These are phyloP conservation scores for Bretschneidera sinensis DNA, from an alignment of 345 rosid species.

Conservation along the genomic window DNA sequence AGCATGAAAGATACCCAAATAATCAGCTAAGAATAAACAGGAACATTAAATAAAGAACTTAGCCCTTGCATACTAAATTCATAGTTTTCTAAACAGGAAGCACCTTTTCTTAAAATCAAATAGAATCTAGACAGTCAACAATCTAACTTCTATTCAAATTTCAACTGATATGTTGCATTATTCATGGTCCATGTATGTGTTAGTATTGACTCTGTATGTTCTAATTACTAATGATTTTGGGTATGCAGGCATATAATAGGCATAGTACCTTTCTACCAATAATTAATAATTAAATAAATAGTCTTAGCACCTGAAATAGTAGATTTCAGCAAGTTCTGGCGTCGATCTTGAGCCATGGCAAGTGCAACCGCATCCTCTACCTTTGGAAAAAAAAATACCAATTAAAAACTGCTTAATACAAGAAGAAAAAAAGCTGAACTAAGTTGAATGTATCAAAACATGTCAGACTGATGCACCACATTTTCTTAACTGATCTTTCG, in stretches of 20 bases:
- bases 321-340: constrained; percentile 31
- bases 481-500: not conserved
- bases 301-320: constrained; percentile 34
- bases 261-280: not conserved
- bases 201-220: no score
- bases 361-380: constrained; percentile 72
- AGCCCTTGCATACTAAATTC: no score
- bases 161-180: not conserved
- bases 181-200: no score
- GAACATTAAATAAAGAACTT: no score
- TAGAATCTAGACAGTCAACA: not conserved
- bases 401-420: constrained; percentile 6
- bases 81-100: not conserved
- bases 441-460: no score
- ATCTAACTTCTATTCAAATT: no score
- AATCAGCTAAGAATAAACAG: no score
- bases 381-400: constrained; percentile 23
- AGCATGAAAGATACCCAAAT: not conserved
- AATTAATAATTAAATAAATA: not conserved
- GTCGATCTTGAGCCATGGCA: constrained; percentile 71
- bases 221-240: no score
- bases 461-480: no score
- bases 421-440: not conserved
- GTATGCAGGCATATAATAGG: not conserved
- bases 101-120: not conserved